Base-by-base conservation (phyloP, 495 filamentous ascomycete genomes). In the Talaromyces stipitatus region DNA sequence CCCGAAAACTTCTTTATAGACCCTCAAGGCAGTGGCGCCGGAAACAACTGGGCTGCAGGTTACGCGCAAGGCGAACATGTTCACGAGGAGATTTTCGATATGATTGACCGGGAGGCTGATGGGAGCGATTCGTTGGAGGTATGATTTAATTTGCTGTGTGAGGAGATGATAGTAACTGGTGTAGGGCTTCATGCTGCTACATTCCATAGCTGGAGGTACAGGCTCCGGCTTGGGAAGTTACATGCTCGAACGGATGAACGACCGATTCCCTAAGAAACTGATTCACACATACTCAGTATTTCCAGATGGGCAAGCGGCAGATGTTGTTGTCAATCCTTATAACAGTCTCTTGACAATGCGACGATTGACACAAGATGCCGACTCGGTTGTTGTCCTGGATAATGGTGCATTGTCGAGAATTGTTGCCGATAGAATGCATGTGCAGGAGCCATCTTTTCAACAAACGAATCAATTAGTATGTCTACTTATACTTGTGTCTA, bases 281-380 rank as follows among this genome's bases (percentile, higher is more conserved):
- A 97, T 98, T 51, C 94, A 98, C 70, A 97, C 94, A 57, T 98
- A 98, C 71, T 97, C 94, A 0, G 95, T 98, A 32, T 98, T 98
- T 63, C 91, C 92, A 10, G 92, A 97, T 69, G 90, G 86, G 1
- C 87, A 89, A 61, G 87, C 86, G 62, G 85, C 81, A 30, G 90
- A 97, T 71, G 92, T 98, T 23, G 92, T 98, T 26, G 94, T 98
- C 50, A 95, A 97, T 64, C 94, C 94, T 14, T 98, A 98, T 71
- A 98, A 98, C 76, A 96, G 91, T 71, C 72, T 98, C 51, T 83
- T 98, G 11, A 82, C 95, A 23, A 90, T 98, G 87, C 78, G 90
- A 58, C 78, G 94, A 55, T 74, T 98, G 61, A 92, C 92, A 1
- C 86, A 98, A 69, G 95, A 98, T 69, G 95, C 94, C 20, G 94